phyloP scores from a whole-genome alignment of 106 monocot species.

The Alisma plantagoaquatica region DNA sequence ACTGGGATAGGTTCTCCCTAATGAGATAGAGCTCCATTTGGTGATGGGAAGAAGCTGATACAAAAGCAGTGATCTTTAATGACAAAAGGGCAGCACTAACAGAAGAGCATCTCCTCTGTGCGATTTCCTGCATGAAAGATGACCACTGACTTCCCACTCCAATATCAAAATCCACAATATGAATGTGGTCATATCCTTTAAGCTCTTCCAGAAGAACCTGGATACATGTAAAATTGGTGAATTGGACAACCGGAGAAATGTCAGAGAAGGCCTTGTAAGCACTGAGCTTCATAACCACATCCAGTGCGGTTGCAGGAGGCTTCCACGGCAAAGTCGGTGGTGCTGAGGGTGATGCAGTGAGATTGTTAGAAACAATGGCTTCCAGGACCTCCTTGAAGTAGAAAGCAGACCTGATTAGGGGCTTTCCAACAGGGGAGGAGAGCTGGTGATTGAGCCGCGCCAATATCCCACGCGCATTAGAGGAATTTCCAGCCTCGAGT shows the following conservation, averaged over 20 bases:
- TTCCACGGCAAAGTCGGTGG: background rate
- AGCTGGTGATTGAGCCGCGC: slow-evolving; percentile 99
- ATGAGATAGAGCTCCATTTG: slow-evolving; percentile 68
- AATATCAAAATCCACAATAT: slow-evolving; percentile 81
- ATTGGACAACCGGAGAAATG: slow-evolving; percentile 68
- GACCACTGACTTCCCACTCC: slow-evolving; percentile 88
- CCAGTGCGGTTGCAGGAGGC: slow-evolving; percentile 27
- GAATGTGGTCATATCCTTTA: slow-evolving; percentile 34
- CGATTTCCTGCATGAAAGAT: slow-evolving; percentile 80
- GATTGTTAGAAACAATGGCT: slow-evolving; percentile 7
- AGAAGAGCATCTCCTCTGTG: slow-evolving; percentile 35
- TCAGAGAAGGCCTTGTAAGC: slow-evolving; percentile 84
- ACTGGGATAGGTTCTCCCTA: slow-evolving; percentile 63
- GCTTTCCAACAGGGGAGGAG: slow-evolving; percentile 61
- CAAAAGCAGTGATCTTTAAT: slow-evolving; percentile 70
- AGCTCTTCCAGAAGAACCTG: slow-evolving; percentile 82
- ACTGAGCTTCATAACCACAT: slow-evolving; percentile 59
- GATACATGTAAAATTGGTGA: slow-evolving; percentile 72
- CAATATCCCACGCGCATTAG: slow-evolving; percentile 93
- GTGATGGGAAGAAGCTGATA: slow-evolving; percentile 39
- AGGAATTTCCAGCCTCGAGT: slow-evolving; percentile 56
- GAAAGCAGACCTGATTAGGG: slow-evolving; percentile 63
- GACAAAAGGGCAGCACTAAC: slow-evolving; percentile 10
- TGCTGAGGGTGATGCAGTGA: background rate
- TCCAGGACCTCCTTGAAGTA: slow-evolving; percentile 83